Conservation (phyloP, 176 grass and related monocot species). For the Triticum timopheevii region DNA sequence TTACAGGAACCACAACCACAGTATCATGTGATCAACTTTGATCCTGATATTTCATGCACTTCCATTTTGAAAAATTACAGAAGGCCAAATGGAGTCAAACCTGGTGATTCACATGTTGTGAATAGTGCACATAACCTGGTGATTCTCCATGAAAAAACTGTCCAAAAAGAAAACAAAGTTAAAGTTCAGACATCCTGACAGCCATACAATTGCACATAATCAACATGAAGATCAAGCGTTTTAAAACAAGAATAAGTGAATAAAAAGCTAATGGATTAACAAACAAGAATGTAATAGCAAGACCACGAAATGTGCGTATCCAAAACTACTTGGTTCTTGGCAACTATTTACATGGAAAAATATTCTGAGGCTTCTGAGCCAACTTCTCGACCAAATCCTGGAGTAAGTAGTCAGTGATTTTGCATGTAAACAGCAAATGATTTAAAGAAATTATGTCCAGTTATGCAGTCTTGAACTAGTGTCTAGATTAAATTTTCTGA, state of each 20-base stretch:
- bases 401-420: background rate
- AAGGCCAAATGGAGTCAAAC: slow-evolving; percentile 25
- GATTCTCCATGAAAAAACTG: slow-evolving; percentile 1
- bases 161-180: slow-evolving; percentile 10
- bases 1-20: slow-evolving; percentile 7
- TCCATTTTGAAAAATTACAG: background rate
- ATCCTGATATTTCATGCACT: background rate
- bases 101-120: background rate
- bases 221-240: background rate
- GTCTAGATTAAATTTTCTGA: no score
- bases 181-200: background rate
- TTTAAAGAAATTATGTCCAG: background rate
- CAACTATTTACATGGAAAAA: background rate
- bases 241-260: background rate
- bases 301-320: background rate
- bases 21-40: slow-evolving; percentile 3
- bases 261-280: background rate
- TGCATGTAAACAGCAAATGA: background rate
- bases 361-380: background rate
- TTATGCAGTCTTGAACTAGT: background rate
- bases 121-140: background rate
- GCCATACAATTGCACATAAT: background rate
- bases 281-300: background rate
- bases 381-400: background rate
- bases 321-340: background rate